Percentiles rank a stretch among this genome's conserved stretches.
Evolutionary conservation across 176 grass and related monocot genomes (phyloP).

Genomic region (Typha latifolia): DNA sequence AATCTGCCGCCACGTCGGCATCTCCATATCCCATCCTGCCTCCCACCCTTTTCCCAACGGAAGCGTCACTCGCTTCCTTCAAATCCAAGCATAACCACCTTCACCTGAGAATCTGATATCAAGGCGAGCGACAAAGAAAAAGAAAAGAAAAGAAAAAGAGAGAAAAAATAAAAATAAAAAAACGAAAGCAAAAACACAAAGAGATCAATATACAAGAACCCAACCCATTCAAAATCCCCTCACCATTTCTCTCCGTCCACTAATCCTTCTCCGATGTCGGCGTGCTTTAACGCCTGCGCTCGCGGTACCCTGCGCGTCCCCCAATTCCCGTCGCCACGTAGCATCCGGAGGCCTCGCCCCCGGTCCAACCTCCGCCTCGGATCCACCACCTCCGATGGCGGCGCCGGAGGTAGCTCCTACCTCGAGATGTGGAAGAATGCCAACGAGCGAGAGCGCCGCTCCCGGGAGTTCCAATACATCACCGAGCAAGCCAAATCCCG

Average conservation of each 20-base stretch:
- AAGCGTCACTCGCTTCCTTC: too few species aligned
- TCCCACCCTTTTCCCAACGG: background rate
- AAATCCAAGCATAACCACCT: too few species aligned
- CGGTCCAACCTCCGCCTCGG: slow-evolving; percentile 2
- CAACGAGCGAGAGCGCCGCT: slow-evolving; percentile 39
- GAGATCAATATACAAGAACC: too few species aligned
- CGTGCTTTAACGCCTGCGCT: background rate
- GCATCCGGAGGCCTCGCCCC: background rate
- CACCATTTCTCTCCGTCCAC: background rate
- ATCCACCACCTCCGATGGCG: background rate
- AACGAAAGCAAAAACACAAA: too few species aligned
- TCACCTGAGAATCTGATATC: too few species aligned
- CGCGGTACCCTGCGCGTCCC: slow-evolving; percentile 4
- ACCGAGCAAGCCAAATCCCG: background rate
- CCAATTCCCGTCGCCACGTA: background rate
- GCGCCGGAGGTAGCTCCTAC: slow-evolving; percentile 19
- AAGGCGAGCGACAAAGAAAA: too few species aligned
- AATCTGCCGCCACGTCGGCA: background rate
- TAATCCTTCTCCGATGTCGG: background rate
- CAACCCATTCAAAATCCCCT: background rate
- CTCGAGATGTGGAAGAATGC: slow-evolving; percentile 71
- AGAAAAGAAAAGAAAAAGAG: too few species aligned
- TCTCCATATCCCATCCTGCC: background rate
- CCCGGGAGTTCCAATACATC: slow-evolving; percentile 27
- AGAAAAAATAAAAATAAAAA: too few species aligned